Conservation (phyloP, 805 yeast species). For the Teunomyces barrocoloradensis region DNA sequence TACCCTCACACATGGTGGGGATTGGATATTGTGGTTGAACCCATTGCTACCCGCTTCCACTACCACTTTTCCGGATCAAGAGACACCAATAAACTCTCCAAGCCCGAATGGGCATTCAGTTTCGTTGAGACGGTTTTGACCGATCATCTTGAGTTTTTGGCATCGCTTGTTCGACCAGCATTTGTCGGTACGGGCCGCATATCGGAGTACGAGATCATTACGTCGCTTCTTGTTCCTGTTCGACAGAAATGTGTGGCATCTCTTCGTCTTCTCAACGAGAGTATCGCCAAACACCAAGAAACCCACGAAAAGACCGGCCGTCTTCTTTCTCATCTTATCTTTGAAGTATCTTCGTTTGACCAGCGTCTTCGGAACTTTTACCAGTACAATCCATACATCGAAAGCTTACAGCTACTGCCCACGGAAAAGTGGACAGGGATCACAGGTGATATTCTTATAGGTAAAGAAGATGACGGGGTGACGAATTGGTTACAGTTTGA, state of each 20-base stretch:
- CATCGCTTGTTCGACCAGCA: constrained; percentile 33
- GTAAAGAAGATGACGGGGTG: constrained; percentile 32
- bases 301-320: constrained; percentile 41
- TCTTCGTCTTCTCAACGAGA: constrained; percentile 22
- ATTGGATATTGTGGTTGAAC: constrained; percentile 43
- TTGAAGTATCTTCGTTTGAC: constrained; percentile 60
- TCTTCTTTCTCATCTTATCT: constrained; percentile 55
- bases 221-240: constrained; percentile 47
- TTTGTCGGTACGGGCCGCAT: constrained; percentile 27
- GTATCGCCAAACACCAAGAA: constrained; percentile 14
- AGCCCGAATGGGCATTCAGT: constrained; percentile 69
- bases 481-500: constrained; percentile 55
- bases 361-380: constrained; percentile 43
- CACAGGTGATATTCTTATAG: constrained; percentile 37
- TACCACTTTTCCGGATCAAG: constrained; percentile 56
- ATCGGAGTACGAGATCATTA: constrained; percentile 39
- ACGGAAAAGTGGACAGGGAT: constrained; percentile 47
- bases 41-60: constrained; percentile 49
- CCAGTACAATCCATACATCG: constrained; percentile 44
- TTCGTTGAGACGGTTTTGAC: constrained; percentile 45
- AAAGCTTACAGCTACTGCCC: constrained; percentile 18
- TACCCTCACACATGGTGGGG: constrained; percentile 50
- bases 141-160: constrained; percentile 40
- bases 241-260: constrained; percentile 39
- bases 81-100: constrained; percentile 62